phyloP scores from a whole-genome alignment of 441 rosid species.

The Jatropha multifida region DNA sequence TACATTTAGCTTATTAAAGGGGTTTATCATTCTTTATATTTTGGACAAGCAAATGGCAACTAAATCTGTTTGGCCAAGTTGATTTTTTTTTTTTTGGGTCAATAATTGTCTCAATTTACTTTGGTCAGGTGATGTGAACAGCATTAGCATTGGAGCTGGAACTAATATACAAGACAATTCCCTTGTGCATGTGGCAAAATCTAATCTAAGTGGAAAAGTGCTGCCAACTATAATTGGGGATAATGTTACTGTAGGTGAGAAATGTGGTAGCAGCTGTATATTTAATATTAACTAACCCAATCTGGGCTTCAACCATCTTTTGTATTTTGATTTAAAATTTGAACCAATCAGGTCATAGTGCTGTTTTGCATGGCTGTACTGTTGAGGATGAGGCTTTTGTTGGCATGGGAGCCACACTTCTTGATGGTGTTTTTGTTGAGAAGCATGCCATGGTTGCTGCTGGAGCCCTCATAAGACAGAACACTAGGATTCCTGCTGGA shows the following conservation, averaged over 20 bases:
- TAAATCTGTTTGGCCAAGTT: neutral
- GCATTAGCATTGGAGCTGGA: slow-evolving; percentile 74
- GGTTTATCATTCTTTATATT: neutral
- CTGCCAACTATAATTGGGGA: slow-evolving; percentile 79
- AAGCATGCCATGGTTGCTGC: slow-evolving; percentile 94
- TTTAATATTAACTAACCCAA: slow-evolving; percentile 2
- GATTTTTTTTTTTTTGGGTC: neutral
- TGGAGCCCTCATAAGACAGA: slow-evolving; percentile 93
- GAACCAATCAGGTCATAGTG: slow-evolving; percentile 73
- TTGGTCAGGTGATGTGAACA: slow-evolving; percentile 77
- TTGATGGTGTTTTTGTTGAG: slow-evolving; percentile 88
- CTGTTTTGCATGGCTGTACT: slow-evolving; percentile 95
- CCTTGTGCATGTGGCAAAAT: slow-evolving; percentile 91
- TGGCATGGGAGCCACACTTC: slow-evolving; percentile 90
- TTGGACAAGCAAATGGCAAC: neutral
- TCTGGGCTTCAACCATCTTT: slow-evolving; percentile 6
- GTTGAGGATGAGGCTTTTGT: slow-evolving; percentile 90
- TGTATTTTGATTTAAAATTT: slow-evolving; percentile 27
- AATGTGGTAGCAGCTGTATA: slow-evolving; percentile 6
- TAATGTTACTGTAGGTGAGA: slow-evolving; percentile 89
- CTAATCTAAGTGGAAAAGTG: slow-evolving; percentile 92
- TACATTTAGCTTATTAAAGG: neutral
- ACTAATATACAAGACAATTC: slow-evolving; percentile 96
- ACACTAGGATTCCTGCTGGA: slow-evolving; percentile 79
- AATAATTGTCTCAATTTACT: slow-evolving; percentile 10